Conservation (phyloP, 1,284 basidiomycete genomes). For the Irpex lacteus region DNA sequence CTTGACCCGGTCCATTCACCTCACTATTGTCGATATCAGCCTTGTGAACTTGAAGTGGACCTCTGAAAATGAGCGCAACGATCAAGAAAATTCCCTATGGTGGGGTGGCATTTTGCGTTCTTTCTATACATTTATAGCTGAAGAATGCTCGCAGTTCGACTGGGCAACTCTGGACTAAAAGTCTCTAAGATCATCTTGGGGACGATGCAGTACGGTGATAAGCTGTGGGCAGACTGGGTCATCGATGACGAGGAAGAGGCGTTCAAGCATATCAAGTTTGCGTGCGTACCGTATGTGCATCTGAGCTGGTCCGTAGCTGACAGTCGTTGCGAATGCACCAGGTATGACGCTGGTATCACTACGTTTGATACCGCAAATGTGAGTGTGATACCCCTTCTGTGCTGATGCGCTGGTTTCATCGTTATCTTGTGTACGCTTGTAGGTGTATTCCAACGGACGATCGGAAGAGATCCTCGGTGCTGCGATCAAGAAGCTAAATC, state of each 20-base stretch:
- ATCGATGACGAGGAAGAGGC: conserved; percentile 33
- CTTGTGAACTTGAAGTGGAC: too few relatives aligned
- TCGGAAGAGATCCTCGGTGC: conserved; percentile 59
- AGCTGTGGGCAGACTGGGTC: conserved; percentile 33
- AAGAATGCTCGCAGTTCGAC: conserved; percentile 27
- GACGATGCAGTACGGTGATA: conserved; percentile 35
- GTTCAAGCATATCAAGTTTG: conserved; percentile 34
- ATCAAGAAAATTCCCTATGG: not conserved
- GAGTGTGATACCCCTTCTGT: not conserved
- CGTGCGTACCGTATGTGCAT: conserved; percentile 20
- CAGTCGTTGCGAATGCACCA: not conserved
- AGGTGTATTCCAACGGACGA: conserved; percentile 39
- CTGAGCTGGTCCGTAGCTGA: not conserved
- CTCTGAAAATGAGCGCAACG: too few relatives aligned
- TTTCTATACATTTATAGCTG: too few relatives aligned
- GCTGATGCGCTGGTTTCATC: not conserved
- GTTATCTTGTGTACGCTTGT: too few relatives aligned
- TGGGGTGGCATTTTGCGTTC: not conserved
- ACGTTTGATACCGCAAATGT: conserved; percentile 50
- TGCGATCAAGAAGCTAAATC: conserved; percentile 50
- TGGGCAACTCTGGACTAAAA: conserved; percentile 39
- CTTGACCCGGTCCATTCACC: not conserved
- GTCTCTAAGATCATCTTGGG: conserved; percentile 39
- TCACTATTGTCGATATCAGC: not conserved
- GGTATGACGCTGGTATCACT: conserved; percentile 42